A percentile compares a stretch with the other conserved stretches of the same genome.
Conservation (phyloP, 2,329 filamentous ascomycete species). For the Talaromyces sp. region DNA sequence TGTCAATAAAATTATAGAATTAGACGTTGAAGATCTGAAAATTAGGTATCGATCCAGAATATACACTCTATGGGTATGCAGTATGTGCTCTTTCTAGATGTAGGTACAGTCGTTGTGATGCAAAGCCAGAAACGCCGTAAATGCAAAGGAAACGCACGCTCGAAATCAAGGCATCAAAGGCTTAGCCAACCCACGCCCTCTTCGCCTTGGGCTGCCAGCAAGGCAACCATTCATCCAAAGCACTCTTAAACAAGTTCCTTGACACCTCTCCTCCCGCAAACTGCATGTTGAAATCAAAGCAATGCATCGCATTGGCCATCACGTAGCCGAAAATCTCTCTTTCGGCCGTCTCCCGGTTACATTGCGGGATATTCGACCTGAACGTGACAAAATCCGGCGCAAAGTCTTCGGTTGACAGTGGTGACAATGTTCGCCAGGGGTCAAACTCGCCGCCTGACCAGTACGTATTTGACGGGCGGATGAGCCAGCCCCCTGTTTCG, state of each 20-base stretch:
- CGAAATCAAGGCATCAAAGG: neutral
- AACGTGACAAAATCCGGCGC: conserved; percentile 37
- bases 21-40: neutral
- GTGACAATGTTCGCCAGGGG: conserved; percentile 50
- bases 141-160: neutral
- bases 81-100: neutral
- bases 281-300: conserved; percentile 44
- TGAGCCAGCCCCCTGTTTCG: conserved; percentile 49
- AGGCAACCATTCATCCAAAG: conserved; percentile 46
- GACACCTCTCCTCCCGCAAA: conserved; percentile 35
- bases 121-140: neutral
- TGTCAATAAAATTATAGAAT: neutral
- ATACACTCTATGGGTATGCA: conserved; percentile 1
- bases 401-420: conserved; percentile 40
- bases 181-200: conserved; percentile 9
- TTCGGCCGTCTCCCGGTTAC: conserved; percentile 35
- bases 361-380: conserved; percentile 43
- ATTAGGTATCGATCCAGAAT: neutral
- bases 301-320: conserved; percentile 46
- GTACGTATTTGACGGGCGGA: conserved; percentile 51
- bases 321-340: conserved; percentile 49
- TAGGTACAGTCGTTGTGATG: neutral
- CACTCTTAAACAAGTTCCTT: conserved; percentile 35
- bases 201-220: conserved; percentile 34
- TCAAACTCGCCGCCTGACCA: conserved; percentile 52